Base-by-base conservation (phyloP, 1,139 yeast genomes). In the Hansenula sp. region DNA sequence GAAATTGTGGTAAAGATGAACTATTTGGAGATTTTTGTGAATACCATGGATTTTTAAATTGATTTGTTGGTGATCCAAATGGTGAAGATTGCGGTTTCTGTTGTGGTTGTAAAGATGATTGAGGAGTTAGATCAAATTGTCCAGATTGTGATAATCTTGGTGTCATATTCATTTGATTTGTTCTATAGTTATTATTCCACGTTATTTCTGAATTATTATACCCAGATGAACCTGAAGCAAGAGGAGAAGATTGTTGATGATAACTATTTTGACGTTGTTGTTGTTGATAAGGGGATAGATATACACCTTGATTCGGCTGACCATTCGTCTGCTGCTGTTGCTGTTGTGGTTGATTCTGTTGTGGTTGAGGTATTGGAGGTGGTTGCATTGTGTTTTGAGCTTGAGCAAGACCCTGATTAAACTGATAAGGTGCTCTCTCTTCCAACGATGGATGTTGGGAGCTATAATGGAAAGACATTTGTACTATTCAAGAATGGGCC, bases 1-100 rank as follows among this genome's bases (percentile, higher is more conserved):
- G 31, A n/a, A 17, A 29, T 10, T 29, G 31, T 17, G n/a, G 18
- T 17, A 11, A 18, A 13, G 25, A 44, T 11, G 26, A 24, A 11
- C 13, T 24, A 24, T 24, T 24, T 24, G 56, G 51, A 2, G 57
- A 47, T 16, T 41, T 42, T 31, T 47, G 53, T 2, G 26, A 24
- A 31, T 48, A 46, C 59, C 59, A 55, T 10, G 59, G 57, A 34
- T 53, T 52, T 31, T 50, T 55, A 43, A 55, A 51, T 22, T 48
- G 56, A 29, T 46, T 46, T 2, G 56, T 52, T 12, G 57, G 57
- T 7, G 59, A 53, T 11, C 56, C 53, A 41, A 40, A 53, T 1
- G 59, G 57, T 0, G 56, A 50, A 9, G 22, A 20, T 14, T 30
- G 22, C 24, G 30, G 26, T 10, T 26, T 27, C 17, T 18, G 32